Evolutionary conservation across 306 rosid genomes (phyloP).

Genomic region (Corylus heterophylla): DNA sequence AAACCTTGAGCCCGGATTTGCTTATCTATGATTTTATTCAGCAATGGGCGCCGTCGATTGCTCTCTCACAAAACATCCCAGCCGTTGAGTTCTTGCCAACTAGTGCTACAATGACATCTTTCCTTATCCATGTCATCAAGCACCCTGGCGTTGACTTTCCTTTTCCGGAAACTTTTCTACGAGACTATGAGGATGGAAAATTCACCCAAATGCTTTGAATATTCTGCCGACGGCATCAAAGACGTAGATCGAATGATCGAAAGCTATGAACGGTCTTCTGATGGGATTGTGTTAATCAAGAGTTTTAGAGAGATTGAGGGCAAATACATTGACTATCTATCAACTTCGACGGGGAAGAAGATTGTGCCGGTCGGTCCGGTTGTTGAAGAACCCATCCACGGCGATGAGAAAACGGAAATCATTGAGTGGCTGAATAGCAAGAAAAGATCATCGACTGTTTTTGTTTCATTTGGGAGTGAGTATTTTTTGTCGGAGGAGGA

Average conservation of each 20-base stretch:
- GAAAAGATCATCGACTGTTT: conserved; percentile 19
- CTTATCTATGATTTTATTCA: conserved; percentile 35
- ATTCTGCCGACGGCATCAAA: neutral
- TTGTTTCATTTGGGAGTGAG: conserved; percentile 37
- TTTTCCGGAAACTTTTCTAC: neutral
- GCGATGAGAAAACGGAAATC: neutral
- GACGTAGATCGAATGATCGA: neutral
- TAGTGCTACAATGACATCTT: conserved; percentile 2
- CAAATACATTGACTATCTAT: conserved; percentile 20
- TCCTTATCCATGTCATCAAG: neutral
- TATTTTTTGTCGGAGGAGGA: conserved; percentile 24
- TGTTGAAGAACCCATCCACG: conserved; percentile 3
- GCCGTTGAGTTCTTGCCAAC: conserved; percentile 16
- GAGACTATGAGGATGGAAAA: neutral
- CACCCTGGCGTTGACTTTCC: conserved; percentile 4
- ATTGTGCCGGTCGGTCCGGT: conserved; percentile 26
- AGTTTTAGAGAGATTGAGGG: conserved; percentile 24
- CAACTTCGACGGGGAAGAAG: conserved; percentile 7
- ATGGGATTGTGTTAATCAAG: neutral
- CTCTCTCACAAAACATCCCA: conserved; percentile 25
- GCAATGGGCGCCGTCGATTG: conserved; percentile 31
- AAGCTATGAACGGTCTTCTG: conserved; percentile 3
- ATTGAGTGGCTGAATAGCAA: conserved; percentile 23
- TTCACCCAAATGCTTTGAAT: neutral
- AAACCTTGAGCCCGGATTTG: conserved; percentile 24